These are phyloP conservation scores for Nadsonia commutata DNA, from an alignment of 1,139 yeast genomes.

Conservation along the genomic window DNA sequence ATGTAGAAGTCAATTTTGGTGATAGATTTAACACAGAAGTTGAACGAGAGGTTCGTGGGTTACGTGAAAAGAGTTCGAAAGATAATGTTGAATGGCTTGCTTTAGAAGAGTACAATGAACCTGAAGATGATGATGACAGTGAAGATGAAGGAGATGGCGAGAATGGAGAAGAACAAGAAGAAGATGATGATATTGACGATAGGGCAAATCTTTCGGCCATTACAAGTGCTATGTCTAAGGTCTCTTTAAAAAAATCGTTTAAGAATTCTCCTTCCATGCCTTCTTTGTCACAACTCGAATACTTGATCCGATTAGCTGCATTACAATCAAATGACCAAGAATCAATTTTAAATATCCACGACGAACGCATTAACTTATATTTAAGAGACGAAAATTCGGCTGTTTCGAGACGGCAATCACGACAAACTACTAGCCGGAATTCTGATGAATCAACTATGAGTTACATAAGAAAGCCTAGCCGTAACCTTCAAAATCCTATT, in stretches of 20 bases:
- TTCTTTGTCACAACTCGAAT: constrained; percentile 50
- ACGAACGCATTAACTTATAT: constrained; percentile 52
- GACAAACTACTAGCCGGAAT: no score
- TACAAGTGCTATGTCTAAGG: constrained; percentile 2
- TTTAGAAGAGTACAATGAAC: constrained; percentile 32
- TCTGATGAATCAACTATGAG: no score
- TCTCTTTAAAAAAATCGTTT: neutral
- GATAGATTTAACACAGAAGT: neutral
- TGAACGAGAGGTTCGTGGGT: neutral
- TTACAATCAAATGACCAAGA: constrained; percentile 49
- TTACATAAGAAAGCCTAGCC: no score
- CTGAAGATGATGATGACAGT: constrained; percentile 8
- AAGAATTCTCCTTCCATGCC: constrained; percentile 7
- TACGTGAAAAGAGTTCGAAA: neutral
- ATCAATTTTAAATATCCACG: constrained; percentile 41
- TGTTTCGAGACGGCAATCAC: neutral
- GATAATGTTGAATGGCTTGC: constrained; percentile 35
- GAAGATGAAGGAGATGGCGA: constrained; percentile 8
- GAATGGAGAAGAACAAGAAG: constrained; percentile 6
- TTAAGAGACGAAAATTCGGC: constrained; percentile 38
- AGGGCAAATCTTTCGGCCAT: constrained; percentile 5
- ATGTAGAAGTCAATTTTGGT: constrained; percentile 8
- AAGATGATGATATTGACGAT: neutral
- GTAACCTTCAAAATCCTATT: no score
- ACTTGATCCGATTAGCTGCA: constrained; percentile 44